These are phyloP conservation scores for Astrothelium subdiscretum DNA, from an alignment of 495 filamentous ascomycete genomes.

Conservation along the genomic window DNA sequence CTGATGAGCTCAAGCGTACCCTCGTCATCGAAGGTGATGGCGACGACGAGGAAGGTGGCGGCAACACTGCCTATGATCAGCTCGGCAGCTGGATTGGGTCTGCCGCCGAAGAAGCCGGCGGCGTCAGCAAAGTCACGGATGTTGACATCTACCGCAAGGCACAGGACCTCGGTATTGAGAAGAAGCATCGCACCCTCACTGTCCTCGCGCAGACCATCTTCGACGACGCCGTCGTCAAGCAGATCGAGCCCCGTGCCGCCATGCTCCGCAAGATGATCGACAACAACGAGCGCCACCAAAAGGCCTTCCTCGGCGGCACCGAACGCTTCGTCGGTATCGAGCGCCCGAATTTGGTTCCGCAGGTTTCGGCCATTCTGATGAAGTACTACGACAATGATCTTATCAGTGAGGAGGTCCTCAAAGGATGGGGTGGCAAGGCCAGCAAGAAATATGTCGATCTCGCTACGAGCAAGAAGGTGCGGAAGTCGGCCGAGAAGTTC, in stretches of 20 bases:
- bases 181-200: conserved; percentile 84
- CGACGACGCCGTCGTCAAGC: conserved; percentile 74
- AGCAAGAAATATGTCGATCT: conserved; percentile 97
- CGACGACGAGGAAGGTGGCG: conserved; percentile 68
- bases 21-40: conserved; percentile 76
- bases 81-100: conserved; percentile 85
- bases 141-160: conserved; percentile 92
- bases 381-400: conserved; percentile 82
- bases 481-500: conserved; percentile 88
- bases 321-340: conserved; percentile 86
- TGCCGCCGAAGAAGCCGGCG: conserved; percentile 57
- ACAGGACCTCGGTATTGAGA: conserved; percentile 87
- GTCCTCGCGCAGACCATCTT: conserved; percentile 93
- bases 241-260: conserved; percentile 66
- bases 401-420: conserved; percentile 73
- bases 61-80: conserved; percentile 74
- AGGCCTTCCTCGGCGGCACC: conserved; percentile 91
- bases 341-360: conserved; percentile 60
- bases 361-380: conserved; percentile 76
- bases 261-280: conserved; percentile 83
- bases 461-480: conserved; percentile 82
- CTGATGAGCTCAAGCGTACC: conserved; percentile 80
- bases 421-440: conserved; percentile 83
- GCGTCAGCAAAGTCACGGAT: conserved; percentile 64
- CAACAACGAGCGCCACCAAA: conserved; percentile 82